Evolutionary conservation across 441 rosid genomes (phyloP), one percentile per base, ranked within the genome.

Genomic region (Syzygium syzygioides): DNA sequence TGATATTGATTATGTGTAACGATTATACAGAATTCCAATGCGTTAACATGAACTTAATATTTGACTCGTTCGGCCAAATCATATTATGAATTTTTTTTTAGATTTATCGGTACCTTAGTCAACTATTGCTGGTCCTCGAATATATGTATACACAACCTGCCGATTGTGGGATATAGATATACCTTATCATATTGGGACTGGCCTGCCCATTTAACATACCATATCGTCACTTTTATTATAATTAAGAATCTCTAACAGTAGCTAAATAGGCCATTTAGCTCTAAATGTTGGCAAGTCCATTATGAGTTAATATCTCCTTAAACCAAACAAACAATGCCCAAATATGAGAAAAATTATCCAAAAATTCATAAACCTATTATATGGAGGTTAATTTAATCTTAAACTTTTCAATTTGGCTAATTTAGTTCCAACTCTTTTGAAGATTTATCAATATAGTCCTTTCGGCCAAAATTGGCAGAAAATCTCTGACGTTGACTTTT

Each of bases 381-480:
- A 18, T 17, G 4, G 2, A 1, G 5, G 9, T 32, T 0, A 34
- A 1, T 32, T 68, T 1, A 34, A 32, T 34, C 3, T 20, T 1
- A 18, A 34, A 68, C 0, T 34, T 66, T 68, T 32, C 0, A 34
- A 9, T 10, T 34, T 3, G 3, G 2, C 0, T 1, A 68, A 18
- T 66, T 32, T 9, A 66, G 0, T 20, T 10, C 3, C 18, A 17
- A 32, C 32, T 0, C 0, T 66, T 64, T 66, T 19, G 8, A 68
- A 0, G 4, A 68, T 68, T 68, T 34, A 4, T 9, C 20, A 68
- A 34, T 68, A 2, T 5, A 34, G 0, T 19, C 6, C 0, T 9
- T 17, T 34, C 7, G 4, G 5, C 1, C 0, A 6, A 9, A 34
- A 9, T 68, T 68, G 25, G 20, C 11, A 5, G 6, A 13, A 34